phyloP scores from a whole-genome alignment of 1,284 basidiomycete species.

The Apiotrichum domesticum region DNA sequence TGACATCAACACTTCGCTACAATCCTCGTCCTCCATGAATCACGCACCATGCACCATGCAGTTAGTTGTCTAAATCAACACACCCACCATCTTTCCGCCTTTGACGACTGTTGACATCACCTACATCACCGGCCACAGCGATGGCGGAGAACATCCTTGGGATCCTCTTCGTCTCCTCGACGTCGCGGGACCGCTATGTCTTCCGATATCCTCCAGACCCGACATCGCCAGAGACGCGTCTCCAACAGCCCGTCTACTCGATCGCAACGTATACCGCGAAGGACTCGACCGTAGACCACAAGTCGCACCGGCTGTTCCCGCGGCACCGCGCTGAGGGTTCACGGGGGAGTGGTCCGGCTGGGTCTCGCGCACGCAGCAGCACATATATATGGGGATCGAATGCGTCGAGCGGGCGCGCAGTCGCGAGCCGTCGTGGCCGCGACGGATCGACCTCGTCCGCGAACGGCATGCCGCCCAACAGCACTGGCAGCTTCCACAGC shows the following conservation, averaged over 20 bases:
- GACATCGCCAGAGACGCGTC: constrained; percentile 35
- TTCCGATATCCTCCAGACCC: constrained; percentile 44
- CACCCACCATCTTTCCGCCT: too few species aligned
- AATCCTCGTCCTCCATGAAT: too few species aligned
- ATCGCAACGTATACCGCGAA: constrained; percentile 37
- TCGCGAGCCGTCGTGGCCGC: neutral
- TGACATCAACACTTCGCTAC: neutral
- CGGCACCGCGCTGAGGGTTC: constrained; percentile 1
- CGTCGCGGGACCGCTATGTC: constrained; percentile 34
- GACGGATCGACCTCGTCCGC: neutral
- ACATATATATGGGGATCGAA: constrained; percentile 6
- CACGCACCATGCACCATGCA: neutral
- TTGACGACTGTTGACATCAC: too few species aligned
- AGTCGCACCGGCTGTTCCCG: constrained; percentile 5
- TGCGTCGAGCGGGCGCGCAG: neutral
- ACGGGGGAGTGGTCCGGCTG: neutral
- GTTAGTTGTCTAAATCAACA: neutral
- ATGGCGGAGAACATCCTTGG: constrained; percentile 46
- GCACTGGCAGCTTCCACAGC: constrained; percentile 7
- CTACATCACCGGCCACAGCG: neutral
- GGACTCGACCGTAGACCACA: constrained; percentile 20
- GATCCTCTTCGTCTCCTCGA: constrained; percentile 39
- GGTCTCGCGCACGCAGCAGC: neutral
- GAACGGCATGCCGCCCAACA: neutral
- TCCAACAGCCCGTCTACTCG: constrained; percentile 40